phyloP scores from a whole-genome alignment of 2,329 filamentous ascomycete genomes.

The Ophiostoma sp. region DNA sequence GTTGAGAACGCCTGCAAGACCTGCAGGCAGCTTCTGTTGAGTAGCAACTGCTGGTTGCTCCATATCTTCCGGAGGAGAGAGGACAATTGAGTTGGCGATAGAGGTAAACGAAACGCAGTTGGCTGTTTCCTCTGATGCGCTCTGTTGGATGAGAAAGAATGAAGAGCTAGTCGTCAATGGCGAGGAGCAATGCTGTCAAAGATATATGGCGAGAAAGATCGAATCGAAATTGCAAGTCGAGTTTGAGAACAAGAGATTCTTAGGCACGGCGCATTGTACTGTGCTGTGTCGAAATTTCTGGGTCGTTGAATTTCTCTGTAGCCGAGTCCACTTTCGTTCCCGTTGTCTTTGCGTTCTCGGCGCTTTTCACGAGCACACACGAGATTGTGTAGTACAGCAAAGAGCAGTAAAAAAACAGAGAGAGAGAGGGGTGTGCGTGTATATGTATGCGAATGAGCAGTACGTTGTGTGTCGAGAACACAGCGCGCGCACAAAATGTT shows the following conservation, averaged over 20 bases:
- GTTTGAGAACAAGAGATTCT: background rate
- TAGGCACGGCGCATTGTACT: background rate
- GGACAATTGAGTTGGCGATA: background rate
- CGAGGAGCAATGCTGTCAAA: background rate
- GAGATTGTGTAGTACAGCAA: conserved; percentile 10
- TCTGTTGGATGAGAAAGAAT: background rate
- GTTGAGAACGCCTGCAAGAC: conserved; percentile 54
- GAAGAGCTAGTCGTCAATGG: background rate
- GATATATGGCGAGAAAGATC: background rate
- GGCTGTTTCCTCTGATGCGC: background rate
- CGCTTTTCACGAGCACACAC: conserved; percentile 7
- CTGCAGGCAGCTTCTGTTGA: conserved; percentile 48
- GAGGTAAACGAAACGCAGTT: background rate
- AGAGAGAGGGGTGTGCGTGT: background rate
- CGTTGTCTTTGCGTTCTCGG: conserved; percentile 4
- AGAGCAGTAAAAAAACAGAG: background rate
- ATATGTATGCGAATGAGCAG: background rate
- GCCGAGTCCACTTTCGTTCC: conserved; percentile 18
- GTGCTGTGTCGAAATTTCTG: background rate
- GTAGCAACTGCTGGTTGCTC: conserved; percentile 42
- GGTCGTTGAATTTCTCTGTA: background rate
- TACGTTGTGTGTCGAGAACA: conserved; percentile 13
- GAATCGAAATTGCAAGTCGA: background rate
- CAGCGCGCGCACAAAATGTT: background rate
- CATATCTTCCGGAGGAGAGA: conserved; percentile 34